Base-by-base conservation (phyloP, 495 filamentous ascomycete species). In the Aspergillus avenaceus region DNA sequence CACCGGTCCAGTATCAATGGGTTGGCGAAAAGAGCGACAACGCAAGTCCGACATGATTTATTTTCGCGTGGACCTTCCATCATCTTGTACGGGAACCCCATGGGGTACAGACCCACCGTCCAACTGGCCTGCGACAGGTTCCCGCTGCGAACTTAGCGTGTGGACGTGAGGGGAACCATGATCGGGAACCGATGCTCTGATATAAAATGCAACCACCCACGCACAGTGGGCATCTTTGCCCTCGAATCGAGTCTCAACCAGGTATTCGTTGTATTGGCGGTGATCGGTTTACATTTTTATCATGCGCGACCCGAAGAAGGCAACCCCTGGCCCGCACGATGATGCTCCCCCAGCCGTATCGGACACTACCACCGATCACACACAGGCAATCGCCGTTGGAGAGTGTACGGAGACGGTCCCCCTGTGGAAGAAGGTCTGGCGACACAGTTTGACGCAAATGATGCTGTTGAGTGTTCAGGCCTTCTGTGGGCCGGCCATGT, bases 391-490 rank as follows among this genome's bases (percentile, higher is more conserved):
- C 32, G 8, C 5, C 32, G 4, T 36, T 4, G 32, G 18, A 14
- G n/a, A 36, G 32, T 7, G 32, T 14, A 12, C 5, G 19, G 45
- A 42, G 9, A 55, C 47, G 14, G 54, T 65, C 4, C 62, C 62
- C 8, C 40, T 45, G 31, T 65, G 62, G 62, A 63, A 60, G 25
- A 52, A 57, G 14, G 43, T 63, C 16, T 65, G 62, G 62, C 57
- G 60, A 38, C 62, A 65, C 41, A 65, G 62, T 34, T 59, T 65
- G 37, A 65, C 62, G 12, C 62, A 65, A 41, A 65, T 65, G 62
- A 54, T 65, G n/a, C 55, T 65, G 9, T 31, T 65, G 27, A 56
- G 50, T 32, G 37, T 53, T 8, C 50, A 53, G 45, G 53, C 57
- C 4, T 60, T 50, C 40, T 59, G 56, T 29, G 56, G 52, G 9